Percentiles rank a stretch among this genome's conserved stretches.
These are phyloP conservation scores for Ruellia speciosa DNA, from an alignment of 305 asterid genomes.

Conservation along the genomic window DNA sequence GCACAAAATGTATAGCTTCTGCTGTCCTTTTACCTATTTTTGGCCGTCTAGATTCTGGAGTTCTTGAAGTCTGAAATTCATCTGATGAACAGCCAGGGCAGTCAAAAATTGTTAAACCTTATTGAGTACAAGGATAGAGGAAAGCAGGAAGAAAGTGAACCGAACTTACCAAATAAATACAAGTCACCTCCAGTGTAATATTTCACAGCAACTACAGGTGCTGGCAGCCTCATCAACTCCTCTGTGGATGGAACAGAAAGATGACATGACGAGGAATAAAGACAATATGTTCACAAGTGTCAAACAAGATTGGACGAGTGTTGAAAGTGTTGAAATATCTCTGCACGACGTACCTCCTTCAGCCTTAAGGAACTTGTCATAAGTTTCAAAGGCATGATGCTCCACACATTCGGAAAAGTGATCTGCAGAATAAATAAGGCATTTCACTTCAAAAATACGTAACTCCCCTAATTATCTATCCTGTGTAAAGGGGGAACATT, in stretches of 20 bases:
- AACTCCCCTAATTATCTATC: background rate
- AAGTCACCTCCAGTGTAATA: conserved; percentile 84
- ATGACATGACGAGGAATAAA: conserved; percentile 17
- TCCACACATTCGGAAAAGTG: conserved; percentile 96
- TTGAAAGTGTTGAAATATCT: no score
- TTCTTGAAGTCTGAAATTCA: conserved; percentile 81
- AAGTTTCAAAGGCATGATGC: conserved; percentile 88
- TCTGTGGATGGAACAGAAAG: conserved; percentile 34
- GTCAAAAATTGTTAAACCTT: conserved; percentile 15
- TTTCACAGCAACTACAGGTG: conserved; percentile 68
- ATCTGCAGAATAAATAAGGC: conserved; percentile 43
- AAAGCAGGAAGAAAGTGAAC: conserved; percentile 1
- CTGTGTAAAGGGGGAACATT: conserved; percentile 9
- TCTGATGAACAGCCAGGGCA: conserved; percentile 35
- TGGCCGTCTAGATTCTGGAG: conserved; percentile 75
- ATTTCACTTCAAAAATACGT: conserved; percentile 5
- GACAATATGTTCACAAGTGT: background rate
- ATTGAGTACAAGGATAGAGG: background rate
- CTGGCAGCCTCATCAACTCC: conserved; percentile 59
- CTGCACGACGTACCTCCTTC: conserved; percentile 47
- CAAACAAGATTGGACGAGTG: no score
- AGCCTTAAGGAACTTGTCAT: conserved; percentile 78
- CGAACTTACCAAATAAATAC: conserved; percentile 77
- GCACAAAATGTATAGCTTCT: background rate
- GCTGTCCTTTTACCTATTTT: conserved; percentile 56